Evolutionary conservation across 495 filamentous ascomycete genomes (phyloP).

Genomic region (Schizothecium vesticola): DNA sequence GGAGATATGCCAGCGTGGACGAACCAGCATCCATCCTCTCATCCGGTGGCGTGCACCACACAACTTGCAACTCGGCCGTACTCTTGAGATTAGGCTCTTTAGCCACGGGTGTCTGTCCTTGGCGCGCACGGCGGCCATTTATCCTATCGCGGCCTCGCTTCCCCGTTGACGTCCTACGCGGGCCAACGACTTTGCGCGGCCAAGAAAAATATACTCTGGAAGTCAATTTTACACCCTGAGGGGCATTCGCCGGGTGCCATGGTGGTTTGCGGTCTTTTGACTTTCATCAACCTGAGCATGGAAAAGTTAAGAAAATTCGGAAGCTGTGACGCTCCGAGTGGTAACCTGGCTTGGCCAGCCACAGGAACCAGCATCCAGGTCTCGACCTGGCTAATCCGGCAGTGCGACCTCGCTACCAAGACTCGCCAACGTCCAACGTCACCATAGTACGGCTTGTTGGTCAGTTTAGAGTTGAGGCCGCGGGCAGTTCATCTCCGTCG

Average conservation of each 20-base stretch:
- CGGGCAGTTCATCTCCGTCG: not conserved
- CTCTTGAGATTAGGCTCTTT: not conserved
- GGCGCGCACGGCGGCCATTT: not conserved
- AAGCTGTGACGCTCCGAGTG: not conserved
- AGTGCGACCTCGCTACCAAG: not conserved
- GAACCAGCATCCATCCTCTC: not conserved
- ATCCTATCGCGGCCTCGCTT: constrained; percentile 3
- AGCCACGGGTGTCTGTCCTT: not conserved
- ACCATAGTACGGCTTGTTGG: not conserved
- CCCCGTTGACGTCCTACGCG: not conserved
- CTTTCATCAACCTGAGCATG: not conserved
- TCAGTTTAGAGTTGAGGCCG: not conserved
- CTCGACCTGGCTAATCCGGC: not conserved
- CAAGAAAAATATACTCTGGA: not conserved
- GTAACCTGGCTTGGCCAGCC: not conserved
- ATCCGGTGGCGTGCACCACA: not conserved
- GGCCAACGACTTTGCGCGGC: not conserved
- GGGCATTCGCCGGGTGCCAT: not conserved
- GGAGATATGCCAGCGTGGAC: not conserved
- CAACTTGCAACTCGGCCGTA: not conserved
- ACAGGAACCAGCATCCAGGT: not conserved
- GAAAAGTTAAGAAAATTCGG: not conserved
- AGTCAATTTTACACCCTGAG: not conserved
- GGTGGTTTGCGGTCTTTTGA: not conserved
- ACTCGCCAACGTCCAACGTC: not conserved